Evolutionary conservation across 441 rosid species (phyloP), one percentile per base, ranked within the genome.

Genomic region (Melastoma candidum): DNA sequence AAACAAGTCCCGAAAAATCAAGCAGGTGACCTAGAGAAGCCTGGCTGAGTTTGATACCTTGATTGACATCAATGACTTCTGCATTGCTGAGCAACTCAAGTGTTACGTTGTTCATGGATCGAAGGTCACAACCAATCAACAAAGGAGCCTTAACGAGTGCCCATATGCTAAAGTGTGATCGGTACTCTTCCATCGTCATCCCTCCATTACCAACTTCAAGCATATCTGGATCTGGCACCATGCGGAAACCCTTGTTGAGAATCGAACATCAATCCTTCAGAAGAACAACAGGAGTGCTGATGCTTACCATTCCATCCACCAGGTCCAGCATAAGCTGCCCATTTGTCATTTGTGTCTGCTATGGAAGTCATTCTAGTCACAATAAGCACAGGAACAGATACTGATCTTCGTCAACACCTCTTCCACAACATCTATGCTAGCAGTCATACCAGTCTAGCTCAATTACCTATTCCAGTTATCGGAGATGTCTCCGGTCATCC

Each of bases 141-240:
- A 81, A 50, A 2, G 84, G 84, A 58, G 84, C 84, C 87, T 80
- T 77, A 49, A 60, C 71, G 17, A 82, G 27, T 44, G 85, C 77
- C 88, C 85, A 75, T 14, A 82, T 73, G 56, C 88, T 82, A 29
- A 82, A 79, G 61, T 77, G 88, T 24, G 76, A 68, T 12, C 73
- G 73, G 43, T 79, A 79, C 53, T 82, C 85, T 44, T 77, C 85
- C 0, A 58, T 45, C 1, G 64, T 75, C 88, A 79, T 82, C 48
- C 77, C 83, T 12, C 85, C 88, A 12, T 82, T 82, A 24, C 88
- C 85, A 2, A 82, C 79, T 69, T 82, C 85, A 41, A 82, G 71
- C 88, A 77, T 82, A 60, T 77, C 77, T n/a, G 80, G 80, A 70
- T 77, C 83, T 71, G 67, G 49, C 12, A 43, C 48, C 63, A 47